Evolutionary conservation across 805 yeast species (phyloP).

Genomic region (Starmerella vaccinii): DNA sequence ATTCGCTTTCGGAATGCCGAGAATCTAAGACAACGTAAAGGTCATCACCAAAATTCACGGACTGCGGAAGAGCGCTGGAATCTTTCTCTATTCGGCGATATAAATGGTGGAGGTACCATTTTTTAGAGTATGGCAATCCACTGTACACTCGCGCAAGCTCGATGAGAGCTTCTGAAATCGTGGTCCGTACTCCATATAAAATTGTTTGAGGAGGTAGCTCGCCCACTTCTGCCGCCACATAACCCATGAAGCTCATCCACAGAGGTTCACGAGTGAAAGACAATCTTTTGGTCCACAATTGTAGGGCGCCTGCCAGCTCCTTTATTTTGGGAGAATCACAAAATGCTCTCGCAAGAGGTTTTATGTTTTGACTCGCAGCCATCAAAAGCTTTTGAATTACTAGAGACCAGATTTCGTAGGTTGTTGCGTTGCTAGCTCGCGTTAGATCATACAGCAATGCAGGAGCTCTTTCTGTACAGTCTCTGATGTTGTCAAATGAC

Average conservation of each 20-base stretch:
- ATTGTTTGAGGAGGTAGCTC: background rate
- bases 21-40: background rate
- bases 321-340: background rate
- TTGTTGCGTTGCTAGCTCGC: background rate
- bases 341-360: background rate
- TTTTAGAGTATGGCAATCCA: conserved; percentile 2
- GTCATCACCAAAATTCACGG: background rate
- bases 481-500: background rate
- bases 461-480: background rate
- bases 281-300: background rate
- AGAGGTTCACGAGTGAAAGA: background rate
- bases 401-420: background rate
- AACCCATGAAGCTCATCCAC: conserved; percentile 8
- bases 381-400: background rate
- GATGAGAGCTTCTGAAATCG: background rate
- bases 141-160: background rate
- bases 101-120: conserved; percentile 9
- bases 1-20: background rate
- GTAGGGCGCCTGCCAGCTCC: background rate
- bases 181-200: background rate
- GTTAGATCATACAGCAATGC: background rate
- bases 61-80: background rate
- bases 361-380: background rate
- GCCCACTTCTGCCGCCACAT: conserved; percentile 1
- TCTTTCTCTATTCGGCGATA: background rate